Evolutionary conservation across 495 filamentous ascomycete genomes (phyloP), one percentile per base, ranked within the genome.

Genomic region (Evansstolkia leycettana): DNA sequence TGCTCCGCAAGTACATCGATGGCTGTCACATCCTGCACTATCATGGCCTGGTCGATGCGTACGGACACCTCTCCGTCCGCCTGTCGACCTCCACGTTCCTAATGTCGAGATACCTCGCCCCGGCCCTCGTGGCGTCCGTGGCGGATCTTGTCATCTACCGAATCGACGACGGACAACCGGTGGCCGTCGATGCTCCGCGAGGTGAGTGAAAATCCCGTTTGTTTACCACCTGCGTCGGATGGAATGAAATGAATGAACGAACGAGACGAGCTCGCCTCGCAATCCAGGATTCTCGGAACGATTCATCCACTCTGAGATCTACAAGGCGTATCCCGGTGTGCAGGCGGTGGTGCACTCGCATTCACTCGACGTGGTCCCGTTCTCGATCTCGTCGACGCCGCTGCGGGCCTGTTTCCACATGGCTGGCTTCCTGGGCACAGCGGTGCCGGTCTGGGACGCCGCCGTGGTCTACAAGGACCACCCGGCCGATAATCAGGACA

Each of bases 231-330:
- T n/a, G n/a, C n/a, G n/a, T n/a, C n/a, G n/a, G n/a, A n/a, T n/a
- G n/a, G n/a, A n/a, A n/a, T n/a, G n/a, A n/a, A n/a, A n/a, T n/a
- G n/a, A n/a, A n/a, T n/a, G n/a, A n/a, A n/a, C n/a, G n/a, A n/a
- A n/a, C n/a, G n/a, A n/a, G n/a, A n/a, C n/a, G n/a, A n/a, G n/a
- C n/a, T n/a, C n/a, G n/a, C n/a, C n/a, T n/a, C n/a, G n/a, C n/a
- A n/a, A n/a, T n/a, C n/a, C n/a, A n/a, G n/a, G n/a, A n/a, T 67
- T 58, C 47, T 35, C 41, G 7, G 68, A 73, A 45, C 56, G 69
- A 1, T 67, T 42, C 51, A 73, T 74, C 30, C 70, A 74, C 46
- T 59, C 61, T 41, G 68, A 70, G 45, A 59, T 71, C 7, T 64
- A 58, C 34, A 63, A 62, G 37, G 43, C 47, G n/a, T 69, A 55